Evolutionary conservation across 1,284 basidiomycete genomes (phyloP), one percentile per base, ranked within the genome.

Genomic region (Psilocybe mexicana): DNA sequence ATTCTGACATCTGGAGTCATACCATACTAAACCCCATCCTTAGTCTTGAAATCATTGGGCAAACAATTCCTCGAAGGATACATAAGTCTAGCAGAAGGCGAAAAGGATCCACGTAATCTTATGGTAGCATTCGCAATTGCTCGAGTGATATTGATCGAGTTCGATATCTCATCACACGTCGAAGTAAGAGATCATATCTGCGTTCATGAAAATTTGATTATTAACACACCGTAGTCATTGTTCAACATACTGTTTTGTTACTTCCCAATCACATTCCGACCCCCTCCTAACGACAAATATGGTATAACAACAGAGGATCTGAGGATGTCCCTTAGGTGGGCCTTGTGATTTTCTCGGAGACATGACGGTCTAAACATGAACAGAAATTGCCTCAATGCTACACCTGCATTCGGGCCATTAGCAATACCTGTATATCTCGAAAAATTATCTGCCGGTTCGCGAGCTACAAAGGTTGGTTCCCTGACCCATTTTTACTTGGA

Each of bases 171-270:
- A 44, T 74, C 81, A 44, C 79, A 86, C 66, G 77, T 94, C 26
- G 94, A 98, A 75, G 94, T 94, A 67, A 63, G 83, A 66, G 7
- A 2, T 44, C 24, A n/a, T 46, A 18, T 49, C 30, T 10, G 36
- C 26, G 18, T 54, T 45, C 40, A 18, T 30, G 4, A 3, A 18
- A 42, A 35, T 59, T n/a, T 23, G 26, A 35, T 26, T 49, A 25
- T 38, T 38, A 58, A 18, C 46, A 30, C 45, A 36, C 2, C 45
- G 10, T 36, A 96, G 93, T 85, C 90, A 57, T 79, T 99, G 59
- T 99, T 97, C 76, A 94, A 99, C 69, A 88, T 98, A 68, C 92
- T 90, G 0, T 99, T 96, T 73, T 99, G 97, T 74, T 99, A 99
- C 74, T 99, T 98, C 74, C 97, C 97, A 0, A 99, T 99, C 64